These are phyloP conservation scores for Pyrenochaeta sp. DNA, from an alignment of 2,329 filamentous ascomycete genomes.

Conservation along the genomic window DNA sequence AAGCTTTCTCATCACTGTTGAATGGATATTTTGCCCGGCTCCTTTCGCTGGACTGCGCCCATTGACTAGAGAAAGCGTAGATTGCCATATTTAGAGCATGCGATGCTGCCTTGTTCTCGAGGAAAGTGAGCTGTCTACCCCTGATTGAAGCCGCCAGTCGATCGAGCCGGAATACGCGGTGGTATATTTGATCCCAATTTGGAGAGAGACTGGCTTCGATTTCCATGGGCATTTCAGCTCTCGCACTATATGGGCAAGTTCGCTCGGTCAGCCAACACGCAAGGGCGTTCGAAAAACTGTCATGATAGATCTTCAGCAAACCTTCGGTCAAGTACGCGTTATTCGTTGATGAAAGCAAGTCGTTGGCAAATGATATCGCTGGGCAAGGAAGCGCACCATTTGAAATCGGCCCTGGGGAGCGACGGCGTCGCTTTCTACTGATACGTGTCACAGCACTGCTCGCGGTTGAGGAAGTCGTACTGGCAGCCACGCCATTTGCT, in stretches of 20 bases:
- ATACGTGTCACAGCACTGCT: slow-evolving; percentile 15
- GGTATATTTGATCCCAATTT: slow-evolving; percentile 60
- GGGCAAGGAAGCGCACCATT: slow-evolving; percentile 27
- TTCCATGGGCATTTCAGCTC: slow-evolving; percentile 33
- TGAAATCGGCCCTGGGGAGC: slow-evolving; percentile 27
- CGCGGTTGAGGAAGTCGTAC: slow-evolving; percentile 5
- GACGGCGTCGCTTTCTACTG: slow-evolving; percentile 34
- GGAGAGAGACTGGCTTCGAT: slow-evolving; percentile 45
- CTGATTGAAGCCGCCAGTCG: slow-evolving; percentile 51
- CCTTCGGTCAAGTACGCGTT: slow-evolving; percentile 53
- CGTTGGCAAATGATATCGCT: slow-evolving; percentile 30
- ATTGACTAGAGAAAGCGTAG: slow-evolving; percentile 63
- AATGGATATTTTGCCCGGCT: slow-evolving; percentile 41
- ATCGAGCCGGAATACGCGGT: slow-evolving; percentile 59
- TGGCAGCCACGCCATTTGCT: neutral
- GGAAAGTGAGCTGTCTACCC: slow-evolving; percentile 50
- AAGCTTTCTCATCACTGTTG: slow-evolving; percentile 20
- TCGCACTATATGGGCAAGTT: slow-evolving; percentile 59
- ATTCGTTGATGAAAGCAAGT: slow-evolving; percentile 44
- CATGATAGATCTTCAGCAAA: slow-evolving; percentile 61
- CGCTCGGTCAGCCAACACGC: slow-evolving; percentile 63
- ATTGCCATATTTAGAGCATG: slow-evolving; percentile 59
- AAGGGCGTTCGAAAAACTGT: slow-evolving; percentile 61
- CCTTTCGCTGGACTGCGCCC: slow-evolving; percentile 46
- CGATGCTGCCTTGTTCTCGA: slow-evolving; percentile 55